Base-by-base conservation (phyloP, 2,329 filamentous ascomycete species). In the Fragosphaeria purpurea region DNA sequence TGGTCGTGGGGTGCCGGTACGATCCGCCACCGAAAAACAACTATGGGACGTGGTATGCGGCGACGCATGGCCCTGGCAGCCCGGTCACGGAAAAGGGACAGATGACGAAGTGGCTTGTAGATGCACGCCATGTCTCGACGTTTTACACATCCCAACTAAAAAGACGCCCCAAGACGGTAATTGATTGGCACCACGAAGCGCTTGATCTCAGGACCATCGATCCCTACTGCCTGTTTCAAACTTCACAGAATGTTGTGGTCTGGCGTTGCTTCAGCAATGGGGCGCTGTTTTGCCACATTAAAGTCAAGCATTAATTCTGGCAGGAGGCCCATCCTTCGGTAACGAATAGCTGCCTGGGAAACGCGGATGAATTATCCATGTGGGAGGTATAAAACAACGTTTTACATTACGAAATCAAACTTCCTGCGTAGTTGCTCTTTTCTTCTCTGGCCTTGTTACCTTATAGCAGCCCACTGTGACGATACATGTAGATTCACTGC, bases 251-350 rank as follows among this genome's bases (percentile, higher is more conserved):
- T 11, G 54, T 56, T 6, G 5, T 51, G 40, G 54, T 52, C 1
- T 56, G 54, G 54, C 32, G 30, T 2, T 47, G 48, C 6, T 47
- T 52, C 0, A 31, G 32, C 1, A 31, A 34, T 1, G 54, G 52
- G 2, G 54, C 48, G 6, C 11, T 54, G 6, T 46, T 54, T 22
- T 50, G 48, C 35, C 51, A 52, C n/a, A 44, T 54, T 30, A 50
- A 56, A 34, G n/a, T 54, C 4, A 38, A 38, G 22, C 22, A 22
- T 22, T 22, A 22, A 22, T 22, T 22, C 22, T 22, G 22, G 22
- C 22, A 22, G 22, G 22, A 22, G 22, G 22, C 22, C 22, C 22
- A 22, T 22, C 22, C 22, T 22, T 22, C 22, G 22, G 22, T 2
- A 22, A 22, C 22, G 22, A 22, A 22, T 3, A 22, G 22, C 22